Conservation (phyloP, 306 rosid genomes). For the Trifolium fragiferum region DNA sequence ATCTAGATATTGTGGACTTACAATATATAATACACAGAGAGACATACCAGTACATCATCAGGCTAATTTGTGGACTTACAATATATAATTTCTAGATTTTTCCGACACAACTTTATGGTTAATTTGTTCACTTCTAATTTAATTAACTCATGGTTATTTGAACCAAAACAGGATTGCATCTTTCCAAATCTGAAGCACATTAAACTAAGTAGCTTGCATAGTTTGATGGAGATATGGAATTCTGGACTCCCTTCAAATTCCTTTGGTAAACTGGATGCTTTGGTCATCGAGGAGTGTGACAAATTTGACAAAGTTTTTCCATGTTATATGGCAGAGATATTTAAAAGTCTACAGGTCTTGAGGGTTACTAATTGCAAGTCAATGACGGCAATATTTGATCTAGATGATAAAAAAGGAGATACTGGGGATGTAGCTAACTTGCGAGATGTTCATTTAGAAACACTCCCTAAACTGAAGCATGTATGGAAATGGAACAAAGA, state of each 20-base stretch:
- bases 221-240: slow-evolving; percentile 21
- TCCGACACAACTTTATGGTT: too few species aligned
- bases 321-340: background rate
- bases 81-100: too few species aligned
- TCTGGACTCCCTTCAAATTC: background rate
- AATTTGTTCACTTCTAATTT: too few species aligned
- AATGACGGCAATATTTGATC: slow-evolving; percentile 8
- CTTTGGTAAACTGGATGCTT: background rate
- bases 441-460: slow-evolving; percentile 1
- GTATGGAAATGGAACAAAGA: slow-evolving; percentile 31
- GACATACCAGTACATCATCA: too few species aligned
- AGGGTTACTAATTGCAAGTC: slow-evolving; percentile 18
- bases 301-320: slow-evolving; percentile 7
- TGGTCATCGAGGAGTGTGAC: slow-evolving; percentile 15
- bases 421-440: background rate
- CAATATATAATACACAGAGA: too few species aligned
- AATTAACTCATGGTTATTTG: background rate
- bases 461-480: slow-evolving; percentile 30
- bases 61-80: too few species aligned
- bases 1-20: background rate
- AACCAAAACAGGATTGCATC: slow-evolving; percentile 5
- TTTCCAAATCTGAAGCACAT: slow-evolving; percentile 36
- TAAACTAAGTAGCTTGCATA: slow-evolving; percentile 4
- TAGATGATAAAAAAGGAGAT: background rate
- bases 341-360: slow-evolving; percentile 8